A percentile compares a stretch with the other conserved stretches of the same genome.
Evolutionary conservation across 2,329 filamentous ascomycete genomes (phyloP).

Genomic region (Nothophaeocryptopus gaeumannii): DNA sequence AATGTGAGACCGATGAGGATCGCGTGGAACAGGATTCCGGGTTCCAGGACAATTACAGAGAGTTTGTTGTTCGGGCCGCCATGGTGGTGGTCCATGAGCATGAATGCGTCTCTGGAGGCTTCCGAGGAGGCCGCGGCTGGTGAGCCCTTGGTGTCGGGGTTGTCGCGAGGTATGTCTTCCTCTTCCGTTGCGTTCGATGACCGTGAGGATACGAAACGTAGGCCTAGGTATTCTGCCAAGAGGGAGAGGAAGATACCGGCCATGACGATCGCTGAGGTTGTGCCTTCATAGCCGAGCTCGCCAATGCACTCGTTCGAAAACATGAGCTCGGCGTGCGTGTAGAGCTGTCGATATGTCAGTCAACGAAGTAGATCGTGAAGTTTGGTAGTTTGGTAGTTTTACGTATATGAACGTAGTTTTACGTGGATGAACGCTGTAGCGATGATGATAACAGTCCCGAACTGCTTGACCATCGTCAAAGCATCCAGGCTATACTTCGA

Average conservation of each 20-base stretch:
- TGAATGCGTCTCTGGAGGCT: constrained; percentile 43
- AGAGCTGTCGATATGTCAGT: constrained; percentile 52
- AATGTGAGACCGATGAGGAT: constrained; percentile 61
- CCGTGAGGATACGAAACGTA: constrained; percentile 16
- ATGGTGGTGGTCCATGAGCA: constrained; percentile 36
- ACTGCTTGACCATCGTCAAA: constrained; percentile 66
- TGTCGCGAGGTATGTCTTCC: constrained; percentile 18
- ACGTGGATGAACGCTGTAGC: constrained; percentile 69
- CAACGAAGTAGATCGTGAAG: not conserved
- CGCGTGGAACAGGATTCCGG: constrained; percentile 66
- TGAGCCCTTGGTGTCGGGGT: constrained; percentile 8
- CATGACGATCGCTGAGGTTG: constrained; percentile 69
- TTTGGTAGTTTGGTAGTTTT: constrained; percentile 33
- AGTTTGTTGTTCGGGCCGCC: constrained; percentile 19
- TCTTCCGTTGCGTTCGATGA: constrained; percentile 19
- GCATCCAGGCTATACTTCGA: constrained; percentile 47
- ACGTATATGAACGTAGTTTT: constrained; percentile 51
- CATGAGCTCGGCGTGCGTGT: constrained; percentile 71
- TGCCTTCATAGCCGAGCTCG: constrained; percentile 64
- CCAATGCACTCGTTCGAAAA: constrained; percentile 69
- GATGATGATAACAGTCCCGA: constrained; percentile 70
- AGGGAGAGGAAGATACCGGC: constrained; percentile 72
- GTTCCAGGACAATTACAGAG: constrained; percentile 68
- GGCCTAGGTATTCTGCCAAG: constrained; percentile 62
- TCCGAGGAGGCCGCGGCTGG: constrained; percentile 5